Evolutionary conservation across 2,329 filamentous ascomycete genomes (phyloP), one percentile per base, ranked within the genome.

Genomic region (Purpureocillium takamizusanense): DNA sequence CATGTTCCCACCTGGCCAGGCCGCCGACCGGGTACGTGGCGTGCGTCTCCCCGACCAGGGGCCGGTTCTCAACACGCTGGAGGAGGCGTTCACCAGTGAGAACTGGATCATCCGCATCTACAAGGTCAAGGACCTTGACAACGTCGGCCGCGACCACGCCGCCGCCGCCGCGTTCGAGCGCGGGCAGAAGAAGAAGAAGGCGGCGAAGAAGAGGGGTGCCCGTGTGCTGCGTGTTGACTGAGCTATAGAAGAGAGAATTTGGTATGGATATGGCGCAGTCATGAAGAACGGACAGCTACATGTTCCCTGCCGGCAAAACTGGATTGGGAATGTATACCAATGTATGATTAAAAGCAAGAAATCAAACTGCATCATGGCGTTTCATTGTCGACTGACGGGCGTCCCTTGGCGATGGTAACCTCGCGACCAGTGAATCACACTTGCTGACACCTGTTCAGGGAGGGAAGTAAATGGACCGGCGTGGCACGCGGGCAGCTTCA

Each of bases 81-180:
- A 98, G 60, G 92, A 98, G 67, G 92, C 92, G 9, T 98, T 94
- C 62, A 98, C 94, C 39, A 95, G 87, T 56, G 92, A 98, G 72
- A 98, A 98, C 75, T 98, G 92, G 92, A 98, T 98, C 62, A 97
- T 98, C 59, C 78, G 92, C 47, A 95, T 98, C 57, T 98, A 95
- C 76, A 98, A 98, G 75, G 92, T 98, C 67, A 98, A 98, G 72
- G 89, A 95, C 54, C 80, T 95, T 42, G 92, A 98, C 69, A 97
- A 97, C 61, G 72, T 98, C 48, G 90, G 88, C 39, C 80, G 92
- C 59, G 87, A 95, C 53, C 90, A 95, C 58, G 76, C 76, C 5
- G 63, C 74, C 1, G 78, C 69, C 2, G 69, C 74, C 23, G 75
- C 81, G 7, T 90, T 90, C 56, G 82, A 87, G 44, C 80, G 78